A percentile compares a stretch with the other conserved stretches of the same genome.
Conservation (phyloP, 495 filamentous ascomycete species). For the Lasiosphaeria hispida region DNA sequence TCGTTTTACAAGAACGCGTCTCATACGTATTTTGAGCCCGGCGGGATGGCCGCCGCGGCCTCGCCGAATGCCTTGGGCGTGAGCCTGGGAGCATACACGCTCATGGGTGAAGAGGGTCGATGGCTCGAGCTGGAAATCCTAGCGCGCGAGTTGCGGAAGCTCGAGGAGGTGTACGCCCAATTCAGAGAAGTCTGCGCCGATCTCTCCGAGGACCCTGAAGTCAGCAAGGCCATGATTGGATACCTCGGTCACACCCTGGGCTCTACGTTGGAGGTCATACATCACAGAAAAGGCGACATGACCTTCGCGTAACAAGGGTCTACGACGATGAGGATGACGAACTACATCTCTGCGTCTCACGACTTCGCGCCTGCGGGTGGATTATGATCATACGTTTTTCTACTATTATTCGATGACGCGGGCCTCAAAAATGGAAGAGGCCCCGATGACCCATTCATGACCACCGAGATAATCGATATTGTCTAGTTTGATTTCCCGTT, state of each 20-base stretch:
- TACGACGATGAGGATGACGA: background rate
- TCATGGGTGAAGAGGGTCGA: slow-evolving; percentile 43
- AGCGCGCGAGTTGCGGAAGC: slow-evolving; percentile 45
- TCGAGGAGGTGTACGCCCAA: slow-evolving; percentile 41
- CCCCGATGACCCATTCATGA: slow-evolving; percentile 13
- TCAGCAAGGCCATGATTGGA: slow-evolving; percentile 42
- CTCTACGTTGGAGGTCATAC: slow-evolving; percentile 34
- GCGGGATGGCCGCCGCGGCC: slow-evolving; percentile 21
- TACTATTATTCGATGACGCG: background rate
- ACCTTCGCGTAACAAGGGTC: slow-evolving; percentile 7
- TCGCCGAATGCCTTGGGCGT: slow-evolving; percentile 30
- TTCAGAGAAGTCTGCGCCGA: slow-evolving; percentile 43
- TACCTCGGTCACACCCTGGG: slow-evolving; percentile 42
- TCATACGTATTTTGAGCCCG: slow-evolving; percentile 36
- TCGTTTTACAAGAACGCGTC: slow-evolving; percentile 45
- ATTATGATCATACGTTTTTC: background rate
- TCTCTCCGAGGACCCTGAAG: slow-evolving; percentile 39
- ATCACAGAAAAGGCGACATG: slow-evolving; percentile 37
- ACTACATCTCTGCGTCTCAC: slow-evolving; percentile 9
- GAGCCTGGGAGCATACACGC: slow-evolving; percentile 43
- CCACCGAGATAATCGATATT: slow-evolving; percentile 19
- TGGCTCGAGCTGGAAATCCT: slow-evolving; percentile 47
- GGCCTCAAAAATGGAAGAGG: background rate
- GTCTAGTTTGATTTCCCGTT: slow-evolving; percentile 9
- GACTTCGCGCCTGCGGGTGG: background rate